Evolutionary conservation across 2,329 filamentous ascomycete species (phyloP), one percentile per base, ranked within the genome.

Genomic region (Fusarium sp.): DNA sequence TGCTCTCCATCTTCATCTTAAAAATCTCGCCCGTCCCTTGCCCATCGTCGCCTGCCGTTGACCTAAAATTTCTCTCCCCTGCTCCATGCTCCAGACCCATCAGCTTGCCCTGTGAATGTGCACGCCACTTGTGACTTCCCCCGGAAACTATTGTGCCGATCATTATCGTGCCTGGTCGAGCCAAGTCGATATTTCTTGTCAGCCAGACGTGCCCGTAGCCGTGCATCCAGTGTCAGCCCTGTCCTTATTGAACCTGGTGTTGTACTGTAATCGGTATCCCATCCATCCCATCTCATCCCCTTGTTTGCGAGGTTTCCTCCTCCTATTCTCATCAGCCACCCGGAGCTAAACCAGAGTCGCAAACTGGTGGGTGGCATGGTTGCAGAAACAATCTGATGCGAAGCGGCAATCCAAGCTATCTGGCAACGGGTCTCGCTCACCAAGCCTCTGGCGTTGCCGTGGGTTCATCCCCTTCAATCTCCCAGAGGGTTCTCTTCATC

Each of bases 401-500:
- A 70, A 62, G 59, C 64, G 64, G 69, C 60, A 60, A 42, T 72
- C 56, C 63, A 69, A 69, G 50, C 52, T 41, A 54, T 61, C 69
- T 48, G 47, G 35, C n/a, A 42, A 50, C 15, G 47, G 27, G 18
- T 29, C 25, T 50, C 23, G 58, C 54, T 51, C 53, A 57, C 48
- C 40, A 67, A 67, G 63, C 67, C 67, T 63, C 46, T 62, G 56
- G 55, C 63, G 52, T 70, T 63, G 56, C 62, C 70, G 56, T 41
- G 42, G 58, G 56, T 58, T 63, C 49, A 25, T 53, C 65, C 58
- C 67, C 65, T 59, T 70, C 67, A 67, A 63, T 71, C 66, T 70
- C 69, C 63, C 42, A 47, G 58, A 54, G 25, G 45, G 62, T 63
- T 63, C 62, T 84, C 82, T 91, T 86, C 85, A 92, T 82, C 88